Base-by-base conservation (phyloP, 2,329 filamentous ascomycete species). In the Aspergillus sp. region DNA sequence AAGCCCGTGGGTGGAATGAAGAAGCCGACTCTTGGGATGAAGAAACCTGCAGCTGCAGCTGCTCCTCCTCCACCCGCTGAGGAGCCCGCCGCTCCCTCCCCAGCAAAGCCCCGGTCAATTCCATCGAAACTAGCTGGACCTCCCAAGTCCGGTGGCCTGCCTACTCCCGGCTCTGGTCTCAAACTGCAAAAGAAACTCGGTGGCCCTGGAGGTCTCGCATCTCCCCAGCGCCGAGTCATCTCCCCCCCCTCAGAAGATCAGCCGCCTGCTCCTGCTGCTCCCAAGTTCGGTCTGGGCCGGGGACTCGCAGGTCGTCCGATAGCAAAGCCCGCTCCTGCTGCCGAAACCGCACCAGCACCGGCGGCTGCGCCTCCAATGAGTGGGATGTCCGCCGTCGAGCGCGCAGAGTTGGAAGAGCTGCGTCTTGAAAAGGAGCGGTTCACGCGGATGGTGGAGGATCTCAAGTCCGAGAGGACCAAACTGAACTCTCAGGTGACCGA, bases 381-480 rank as follows among this genome's bases (percentile, higher is more conserved):
- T 36, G 88, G 88, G 0, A 78, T 96, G 45, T 83, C 86, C 17
- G 82, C 88, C 7, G 80, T 89, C n/a, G 94, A 99, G 67, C 85
- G 89, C 41, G 89, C 91, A n/a, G 93, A 99, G 70, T 78, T 99
- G 1, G 91, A 96, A 59, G 92, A 96, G 66, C 81, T 97, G 11
- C 88, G 92, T 34, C 78, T 86, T 11, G 87, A 95, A 55, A 92
- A 93, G 62, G 92, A 97, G 45, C 82, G 88, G 25, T 78, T 96
- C 4, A 78, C 83, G 19, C 85, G 86, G 50, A 84, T 90, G 59
- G 84, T 86, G 9, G 91, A 96, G 49, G 92, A 96, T 42, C 78
- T 92, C 61, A 85, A 90, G 50, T 84, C 89, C 44, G 93, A 97
- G 67, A 87, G 90, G 57, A 84, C 86, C 53, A 92, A 88, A 65